Conservation (phyloP, 768 basidiomycete species). For the Glaciozyma martinii region DNA sequence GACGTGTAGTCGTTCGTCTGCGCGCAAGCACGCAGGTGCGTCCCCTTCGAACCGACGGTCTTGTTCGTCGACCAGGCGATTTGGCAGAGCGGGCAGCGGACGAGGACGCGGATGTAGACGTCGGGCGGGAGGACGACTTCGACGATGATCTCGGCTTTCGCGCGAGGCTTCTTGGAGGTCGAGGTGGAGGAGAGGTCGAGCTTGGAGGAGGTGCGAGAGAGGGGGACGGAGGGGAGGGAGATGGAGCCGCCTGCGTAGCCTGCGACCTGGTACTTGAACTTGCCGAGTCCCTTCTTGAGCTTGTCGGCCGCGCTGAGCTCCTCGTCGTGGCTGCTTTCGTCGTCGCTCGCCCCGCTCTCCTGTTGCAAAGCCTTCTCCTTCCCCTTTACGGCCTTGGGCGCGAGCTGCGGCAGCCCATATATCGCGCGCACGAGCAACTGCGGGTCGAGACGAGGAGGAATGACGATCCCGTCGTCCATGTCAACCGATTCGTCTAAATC, state of each 20-base stretch:
- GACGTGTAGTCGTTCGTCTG: not conserved
- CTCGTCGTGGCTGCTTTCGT: not conserved
- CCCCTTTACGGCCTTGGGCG: not conserved
- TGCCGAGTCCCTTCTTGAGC: not conserved
- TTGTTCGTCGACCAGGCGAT: slow-evolving; percentile 4
- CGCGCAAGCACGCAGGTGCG: slow-evolving; percentile 21
- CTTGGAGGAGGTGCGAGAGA: too few species aligned
- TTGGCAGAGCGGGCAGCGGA: slow-evolving; percentile 12
- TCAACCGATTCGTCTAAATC: too few species aligned
- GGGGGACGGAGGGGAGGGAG: not conserved
- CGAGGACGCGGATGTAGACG: slow-evolving; percentile 13
- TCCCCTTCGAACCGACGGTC: not conserved
- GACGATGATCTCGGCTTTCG: not conserved
- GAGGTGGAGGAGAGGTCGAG: not conserved
- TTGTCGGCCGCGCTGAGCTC: not conserved
- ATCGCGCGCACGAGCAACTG: not conserved
- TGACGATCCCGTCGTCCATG: not conserved
- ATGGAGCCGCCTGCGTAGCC: not conserved
- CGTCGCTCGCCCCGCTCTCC: not conserved
- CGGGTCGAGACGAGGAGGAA: not conserved
- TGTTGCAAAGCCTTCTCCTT: not conserved
- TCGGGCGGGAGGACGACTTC: slow-evolving; percentile 15
- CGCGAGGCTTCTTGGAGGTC: not conserved
- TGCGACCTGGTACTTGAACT: slow-evolving; percentile 1
- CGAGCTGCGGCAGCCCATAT: not conserved